Evolutionary conservation across 139 green algal species (phyloP), one percentile per base, ranked within the genome.

Genomic region (Desmodesmus armatus): DNA sequence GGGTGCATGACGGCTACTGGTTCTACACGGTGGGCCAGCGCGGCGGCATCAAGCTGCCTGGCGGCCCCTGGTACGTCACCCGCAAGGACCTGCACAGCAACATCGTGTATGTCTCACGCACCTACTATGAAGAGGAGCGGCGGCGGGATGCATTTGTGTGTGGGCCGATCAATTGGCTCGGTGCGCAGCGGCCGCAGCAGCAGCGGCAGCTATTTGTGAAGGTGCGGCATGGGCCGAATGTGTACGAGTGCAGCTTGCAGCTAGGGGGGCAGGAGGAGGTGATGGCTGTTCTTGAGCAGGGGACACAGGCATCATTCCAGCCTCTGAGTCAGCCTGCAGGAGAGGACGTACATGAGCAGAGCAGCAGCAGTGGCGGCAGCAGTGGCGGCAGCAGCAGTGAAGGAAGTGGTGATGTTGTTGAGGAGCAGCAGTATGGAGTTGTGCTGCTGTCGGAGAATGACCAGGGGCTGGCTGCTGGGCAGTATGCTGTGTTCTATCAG

Each of bases 11-110:
- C 29, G 95, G 97, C 47, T 98, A 97, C 88, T 99, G 97, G 97
- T 99, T 99, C 88, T 94, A 98, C 90, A 99, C 97, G 0, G 92
- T 98, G 49, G 97, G 97, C 3, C 97, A 99, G 89, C 90, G 97
- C 0, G 93, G 94, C 17, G 97, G 97, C 66, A 92, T 99, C 31
- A 86, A 90, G n/a, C 93, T 99, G 70, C 87, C 93, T 9, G 96
- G 94, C 4, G 97, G 97, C 17, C 97, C 97, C 25, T 99, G 97
- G 97, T 99, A 99, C 80, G 97, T 99, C 0, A 90, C 94, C 0
- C 86, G 91, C 47, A 99, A 99, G 89, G 94, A 99, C 90, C 78
- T 86, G 29, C 15, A 74, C 0, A 88, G 76, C 53, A 99, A 99
- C 78, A 88, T 92, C 0, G 97, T 99, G 29, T 98, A 95, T 39